These are phyloP conservation scores for Hamamelis virginiana DNA, from an alignment of 164 flowering plant genomes.

Conservation along the genomic window DNA sequence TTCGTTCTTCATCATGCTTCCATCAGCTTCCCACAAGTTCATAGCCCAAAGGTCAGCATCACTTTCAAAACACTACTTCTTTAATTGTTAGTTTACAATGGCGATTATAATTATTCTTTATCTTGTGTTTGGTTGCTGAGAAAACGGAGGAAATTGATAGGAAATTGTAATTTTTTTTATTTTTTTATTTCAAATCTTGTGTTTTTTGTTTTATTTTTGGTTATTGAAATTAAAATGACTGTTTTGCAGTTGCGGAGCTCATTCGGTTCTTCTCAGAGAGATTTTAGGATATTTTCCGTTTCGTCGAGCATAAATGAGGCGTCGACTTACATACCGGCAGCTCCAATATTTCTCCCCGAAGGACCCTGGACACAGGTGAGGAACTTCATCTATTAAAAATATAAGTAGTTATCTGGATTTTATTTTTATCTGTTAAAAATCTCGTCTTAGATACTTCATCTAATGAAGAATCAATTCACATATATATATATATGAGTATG, in stretches of 20 bases:
- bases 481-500: no score
- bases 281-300: constrained; percentile 29
- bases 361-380: constrained; percentile 88
- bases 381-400: no score
- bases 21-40: constrained; percentile 7
- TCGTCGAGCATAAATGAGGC: constrained; percentile 38
- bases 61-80: neutral
- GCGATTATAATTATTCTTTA: neutral
- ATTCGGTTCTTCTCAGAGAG: constrained; percentile 16
- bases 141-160: no score
- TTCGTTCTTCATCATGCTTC: constrained; percentile 12
- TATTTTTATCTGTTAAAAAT: no score
- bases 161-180: neutral
- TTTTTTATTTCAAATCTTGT: no score
- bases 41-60: constrained; percentile 6
- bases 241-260: constrained; percentile 29
- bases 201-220: neutral
- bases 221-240: neutral
- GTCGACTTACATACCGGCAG: constrained; percentile 55
- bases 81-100: no score
- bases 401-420: no score
- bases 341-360: constrained; percentile 84
- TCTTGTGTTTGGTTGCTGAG: no score
- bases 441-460: no score
- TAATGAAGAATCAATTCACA: no score